A percentile compares a stretch with the other conserved stretches of the same genome.
phyloP scores from a whole-genome alignment of 768 basidiomycete genomes.

The Lentinula aciculospora region DNA sequence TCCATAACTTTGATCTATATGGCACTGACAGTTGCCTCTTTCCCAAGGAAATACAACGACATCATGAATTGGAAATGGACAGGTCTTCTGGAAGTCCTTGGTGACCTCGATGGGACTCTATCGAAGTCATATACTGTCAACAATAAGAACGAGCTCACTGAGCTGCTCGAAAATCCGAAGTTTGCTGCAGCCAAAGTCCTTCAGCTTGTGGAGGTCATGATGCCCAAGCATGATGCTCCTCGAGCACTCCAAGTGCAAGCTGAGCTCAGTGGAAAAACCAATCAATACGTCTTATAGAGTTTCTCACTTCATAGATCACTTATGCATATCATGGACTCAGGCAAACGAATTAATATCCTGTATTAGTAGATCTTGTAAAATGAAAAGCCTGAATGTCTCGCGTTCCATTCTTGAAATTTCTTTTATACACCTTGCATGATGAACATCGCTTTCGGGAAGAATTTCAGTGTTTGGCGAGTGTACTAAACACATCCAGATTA shows the following conservation, averaged over 20 bases:
- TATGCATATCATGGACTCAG: background rate
- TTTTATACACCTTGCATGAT: too few relatives aligned
- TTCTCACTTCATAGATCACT: background rate
- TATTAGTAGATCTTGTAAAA: too few relatives aligned
- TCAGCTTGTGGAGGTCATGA: constrained; percentile 77
- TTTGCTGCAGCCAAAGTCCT: constrained; percentile 65
- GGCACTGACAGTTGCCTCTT: background rate
- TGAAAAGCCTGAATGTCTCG: too few relatives aligned
- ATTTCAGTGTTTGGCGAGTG: too few relatives aligned
- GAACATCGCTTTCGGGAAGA: too few relatives aligned
- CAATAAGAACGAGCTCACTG: constrained; percentile 61
- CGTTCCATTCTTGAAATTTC: too few relatives aligned
- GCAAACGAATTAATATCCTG: background rate
- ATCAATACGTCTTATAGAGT: constrained; percentile 28
- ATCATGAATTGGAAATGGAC: constrained; percentile 79
- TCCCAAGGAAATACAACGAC: constrained; percentile 74
- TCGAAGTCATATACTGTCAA: constrained; percentile 62
- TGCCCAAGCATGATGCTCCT: constrained; percentile 72
- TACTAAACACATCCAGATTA: too few relatives aligned
- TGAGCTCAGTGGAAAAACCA: constrained; percentile 47
- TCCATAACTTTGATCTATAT: background rate
- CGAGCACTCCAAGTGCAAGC: constrained; percentile 50
- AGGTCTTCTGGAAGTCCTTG: constrained; percentile 53
- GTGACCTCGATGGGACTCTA: constrained; percentile 42
- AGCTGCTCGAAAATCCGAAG: constrained; percentile 53